Conservation (phyloP, 2,329 filamentous ascomycete species). For the Phyllachora maydis region DNA sequence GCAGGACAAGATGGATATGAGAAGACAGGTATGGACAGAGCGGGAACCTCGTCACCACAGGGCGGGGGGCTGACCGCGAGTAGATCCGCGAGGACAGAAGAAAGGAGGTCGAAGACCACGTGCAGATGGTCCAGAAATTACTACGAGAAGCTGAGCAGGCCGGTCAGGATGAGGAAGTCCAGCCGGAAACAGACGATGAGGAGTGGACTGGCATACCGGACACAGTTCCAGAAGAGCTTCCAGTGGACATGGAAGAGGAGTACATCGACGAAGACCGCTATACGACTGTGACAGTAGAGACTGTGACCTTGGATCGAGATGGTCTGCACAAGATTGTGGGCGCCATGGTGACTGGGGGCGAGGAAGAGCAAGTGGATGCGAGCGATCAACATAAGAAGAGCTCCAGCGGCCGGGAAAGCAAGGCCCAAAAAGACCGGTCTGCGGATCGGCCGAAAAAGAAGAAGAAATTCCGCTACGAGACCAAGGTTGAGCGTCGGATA, state of each 20-base stretch:
- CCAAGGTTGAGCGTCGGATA: conserved; percentile 63
- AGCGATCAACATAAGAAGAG: too few relatives aligned
- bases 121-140: conserved; percentile 53
- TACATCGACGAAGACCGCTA: conserved; percentile 94
- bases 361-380: conserved; percentile 13
- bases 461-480: conserved; percentile 84
- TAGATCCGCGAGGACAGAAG: conserved; percentile 72
- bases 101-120: conserved; percentile 62
- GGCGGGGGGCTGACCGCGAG: conserved; percentile 2
- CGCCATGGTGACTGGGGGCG: conserved; percentile 14
- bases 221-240: conserved; percentile 12
- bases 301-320: conserved; percentile 59
- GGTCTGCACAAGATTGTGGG: conserved; percentile 39
- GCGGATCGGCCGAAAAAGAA: too few relatives aligned
- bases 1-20: conserved; percentile 51
- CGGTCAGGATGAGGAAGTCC: conserved; percentile 15
- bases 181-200: conserved; percentile 18
- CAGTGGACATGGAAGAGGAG: conserved; percentile 69
- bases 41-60: neutral
- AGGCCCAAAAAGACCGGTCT: too few relatives aligned
- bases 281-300: conserved; percentile 85
- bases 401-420: conserved; percentile 17
- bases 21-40: conserved; percentile 39
- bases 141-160: conserved; percentile 39
- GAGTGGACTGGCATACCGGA: conserved; percentile 50